These are phyloP conservation scores for Pythium phragmiticola DNA, from an alignment of 352 stramenopile species.

Conservation along the genomic window DNA sequence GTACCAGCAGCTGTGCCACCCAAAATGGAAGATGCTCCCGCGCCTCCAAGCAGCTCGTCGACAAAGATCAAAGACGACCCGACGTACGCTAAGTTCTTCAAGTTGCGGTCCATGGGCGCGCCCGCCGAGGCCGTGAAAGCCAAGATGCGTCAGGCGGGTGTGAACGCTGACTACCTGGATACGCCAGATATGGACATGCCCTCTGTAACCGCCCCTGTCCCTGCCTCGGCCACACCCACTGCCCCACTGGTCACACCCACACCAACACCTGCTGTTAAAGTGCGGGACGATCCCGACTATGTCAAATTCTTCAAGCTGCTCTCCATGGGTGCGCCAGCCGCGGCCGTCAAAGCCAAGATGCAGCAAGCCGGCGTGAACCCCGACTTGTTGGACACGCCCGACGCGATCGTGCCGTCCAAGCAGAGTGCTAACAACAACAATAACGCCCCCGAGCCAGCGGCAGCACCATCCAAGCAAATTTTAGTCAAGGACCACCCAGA, in stretches of 20 bases:
- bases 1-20: background rate
- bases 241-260: background rate
- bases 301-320: constrained; percentile 66
- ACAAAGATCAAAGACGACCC: constrained; percentile 27
- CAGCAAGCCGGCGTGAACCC: constrained; percentile 60
- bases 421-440: constrained; percentile 17
- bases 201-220: background rate
- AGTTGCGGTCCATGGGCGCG: constrained; percentile 62
- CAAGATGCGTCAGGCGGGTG: constrained; percentile 66
- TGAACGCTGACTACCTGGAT: constrained; percentile 57
- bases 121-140: constrained; percentile 53
- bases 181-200: constrained; percentile 52
- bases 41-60: constrained; percentile 22
- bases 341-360: constrained; percentile 69
- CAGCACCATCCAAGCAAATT: constrained; percentile 21
- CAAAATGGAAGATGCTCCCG: constrained; percentile 32
- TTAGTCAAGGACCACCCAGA: constrained; percentile 61
- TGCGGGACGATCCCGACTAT: constrained; percentile 22
- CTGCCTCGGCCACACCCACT: background rate
- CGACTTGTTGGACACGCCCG: constrained; percentile 55
- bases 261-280: background rate
- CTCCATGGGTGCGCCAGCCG: constrained; percentile 55
- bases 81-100: constrained; percentile 52
- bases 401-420: constrained; percentile 39
- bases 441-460: constrained; percentile 4